Percentiles rank a stretch among this genome's conserved stretches.
Conservation (phyloP, 2,329 filamentous ascomycete species). For the Beauveria scarabaeidicola region DNA sequence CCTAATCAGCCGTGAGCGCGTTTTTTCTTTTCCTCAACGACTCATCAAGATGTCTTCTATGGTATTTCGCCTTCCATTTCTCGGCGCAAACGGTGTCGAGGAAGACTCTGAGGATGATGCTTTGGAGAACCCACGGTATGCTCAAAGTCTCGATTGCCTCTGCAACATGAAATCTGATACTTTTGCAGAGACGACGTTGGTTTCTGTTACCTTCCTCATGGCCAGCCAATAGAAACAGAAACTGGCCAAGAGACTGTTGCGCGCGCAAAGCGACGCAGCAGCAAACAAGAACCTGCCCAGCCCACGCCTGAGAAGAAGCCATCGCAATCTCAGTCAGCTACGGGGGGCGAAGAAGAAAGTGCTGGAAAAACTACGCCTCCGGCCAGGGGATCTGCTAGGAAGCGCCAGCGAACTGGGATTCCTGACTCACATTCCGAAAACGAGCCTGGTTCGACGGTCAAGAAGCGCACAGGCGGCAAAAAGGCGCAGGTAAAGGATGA, state of each 20-base stretch:
- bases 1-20: neutral
- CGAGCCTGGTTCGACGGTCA: neutral
- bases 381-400: neutral
- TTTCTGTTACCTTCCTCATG: neutral
- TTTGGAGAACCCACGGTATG: neutral
- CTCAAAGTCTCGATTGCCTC: neutral
- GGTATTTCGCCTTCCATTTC: neutral
- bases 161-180: neutral
- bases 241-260: neutral
- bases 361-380: neutral
- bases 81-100: neutral
- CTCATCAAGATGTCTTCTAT: neutral
- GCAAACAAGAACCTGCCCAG: neutral
- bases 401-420: neutral
- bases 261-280: neutral
- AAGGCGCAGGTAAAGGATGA: neutral
- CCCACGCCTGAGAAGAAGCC: neutral
- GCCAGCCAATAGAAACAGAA: neutral
- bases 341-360: neutral
- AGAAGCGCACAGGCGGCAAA: neutral
- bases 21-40: neutral
- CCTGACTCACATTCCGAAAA: neutral
- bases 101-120: neutral
- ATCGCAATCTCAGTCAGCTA: neutral
- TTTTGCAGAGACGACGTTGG: neutral